Percentiles rank a stretch among this genome's conserved stretches.
Evolutionary conservation across 2,329 filamentous ascomycete species (phyloP).

Genomic region (Colletotrichum truncatum): DNA sequence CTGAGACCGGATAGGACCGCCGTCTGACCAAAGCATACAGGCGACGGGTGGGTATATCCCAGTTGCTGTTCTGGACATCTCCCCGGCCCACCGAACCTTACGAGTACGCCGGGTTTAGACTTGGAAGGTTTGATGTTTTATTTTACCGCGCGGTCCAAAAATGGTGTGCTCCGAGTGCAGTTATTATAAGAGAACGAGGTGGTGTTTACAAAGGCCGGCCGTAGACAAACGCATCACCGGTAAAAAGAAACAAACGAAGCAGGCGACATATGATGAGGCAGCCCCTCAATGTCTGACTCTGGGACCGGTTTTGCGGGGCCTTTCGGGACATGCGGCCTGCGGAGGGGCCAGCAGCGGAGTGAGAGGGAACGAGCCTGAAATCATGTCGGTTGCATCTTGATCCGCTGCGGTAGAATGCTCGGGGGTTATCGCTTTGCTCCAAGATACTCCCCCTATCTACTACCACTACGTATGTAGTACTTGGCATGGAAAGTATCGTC

Average conservation of each 20-base stretch:
- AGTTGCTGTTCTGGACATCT: too few species aligned
- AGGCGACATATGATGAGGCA: too few species aligned
- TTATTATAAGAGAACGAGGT: too few species aligned
- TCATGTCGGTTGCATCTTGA: neutral
- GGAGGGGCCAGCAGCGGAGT: neutral
- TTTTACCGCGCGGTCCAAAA: neutral
- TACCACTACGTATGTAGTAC: slow-evolving; percentile 4
- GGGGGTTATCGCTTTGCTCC: neutral
- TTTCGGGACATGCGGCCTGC: slow-evolving; percentile 19
- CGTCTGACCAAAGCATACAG: slow-evolving; percentile 4
- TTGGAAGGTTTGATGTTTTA: neutral
- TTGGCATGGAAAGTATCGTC: slow-evolving; percentile 16
- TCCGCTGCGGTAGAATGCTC: neutral
- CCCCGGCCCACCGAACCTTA: neutral
- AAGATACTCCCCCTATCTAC: too few species aligned
- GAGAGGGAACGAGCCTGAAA: neutral
- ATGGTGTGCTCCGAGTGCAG: too few species aligned
- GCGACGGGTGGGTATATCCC: neutral
- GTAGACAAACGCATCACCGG: too few species aligned
- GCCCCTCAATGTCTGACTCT: neutral
- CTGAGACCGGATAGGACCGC: slow-evolving; percentile 16
- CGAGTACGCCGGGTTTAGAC: neutral
- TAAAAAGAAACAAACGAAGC: too few species aligned
- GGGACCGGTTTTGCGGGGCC: slow-evolving; percentile 10
- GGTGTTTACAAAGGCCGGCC: too few species aligned